Evolutionary conservation across 345 rosid species (phyloP), one percentile per base, ranked within the genome.

Genomic region (Fremontodendron californicum): DNA sequence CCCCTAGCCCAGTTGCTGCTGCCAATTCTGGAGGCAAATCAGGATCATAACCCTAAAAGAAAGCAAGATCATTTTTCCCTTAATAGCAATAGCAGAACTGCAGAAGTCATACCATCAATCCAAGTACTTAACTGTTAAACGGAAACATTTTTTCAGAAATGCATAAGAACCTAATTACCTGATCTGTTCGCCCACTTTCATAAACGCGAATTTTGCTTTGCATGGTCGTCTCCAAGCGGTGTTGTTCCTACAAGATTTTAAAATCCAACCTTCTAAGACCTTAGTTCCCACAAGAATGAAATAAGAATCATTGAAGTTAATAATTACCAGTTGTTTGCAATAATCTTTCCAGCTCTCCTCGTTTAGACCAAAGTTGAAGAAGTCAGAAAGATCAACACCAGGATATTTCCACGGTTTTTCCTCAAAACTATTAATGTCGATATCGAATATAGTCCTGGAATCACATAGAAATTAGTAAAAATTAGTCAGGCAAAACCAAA

Each of bases 341-440:
- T 90, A 96, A 55, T 92, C 97, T 88, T 94, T 94, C 99, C 99
- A 96, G 89, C 91, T 90, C 71, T 96, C 99, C 87, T 96, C 99
- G 77, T 83, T 90, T 84, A 96, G 84, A 77, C 97, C 94, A 82
- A 94, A 96, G 88, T 96, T 96, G 87, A 92, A 96, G 88, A 88
- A 96, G 83, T 92, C 97, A 3, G 97, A 84, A 46, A 87, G 45
- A 76, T 96, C 99, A 78, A 85, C 82, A 49, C 89, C 91, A 52
- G 92, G 93, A 85, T 91, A 90, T 82, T 88, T 92, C 99, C 99
- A 96, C 15, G 99, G 98, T 85, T 96, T 96, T 81, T 96, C 98
- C 82, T 96, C 99, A 80, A 96, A 92, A 81, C 89, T 80, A 78
- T 96, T 97, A 81, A 92, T 91, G 84, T 94, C 97, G 49, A 96